phyloP scores from a whole-genome alignment of 768 basidiomycete species.

The Polyporus arcularius region DNA sequence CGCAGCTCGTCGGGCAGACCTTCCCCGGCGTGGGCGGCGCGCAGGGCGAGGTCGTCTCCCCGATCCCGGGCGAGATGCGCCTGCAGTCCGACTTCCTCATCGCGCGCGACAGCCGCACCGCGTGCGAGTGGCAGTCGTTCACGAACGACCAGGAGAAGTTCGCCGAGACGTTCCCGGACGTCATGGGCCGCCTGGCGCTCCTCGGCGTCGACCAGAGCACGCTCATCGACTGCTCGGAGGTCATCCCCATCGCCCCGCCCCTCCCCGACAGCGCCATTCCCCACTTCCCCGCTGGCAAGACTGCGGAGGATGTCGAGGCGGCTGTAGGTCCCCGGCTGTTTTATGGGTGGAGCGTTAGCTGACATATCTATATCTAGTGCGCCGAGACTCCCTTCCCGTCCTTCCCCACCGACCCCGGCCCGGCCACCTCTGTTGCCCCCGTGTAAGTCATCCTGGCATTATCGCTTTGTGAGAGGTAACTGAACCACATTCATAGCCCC shows the following conservation, averaged over 20 bases:
- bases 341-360: too few species aligned
- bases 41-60: constrained; percentile 28
- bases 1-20: constrained; percentile 1
- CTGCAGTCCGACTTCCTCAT: constrained; percentile 31
- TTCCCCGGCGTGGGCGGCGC: constrained; percentile 13
- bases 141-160: constrained; percentile 1
- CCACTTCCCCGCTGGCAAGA: background rate
- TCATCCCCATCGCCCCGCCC: background rate
- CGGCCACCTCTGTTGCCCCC: too few species aligned
- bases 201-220: background rate
- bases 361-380: too few species aligned
- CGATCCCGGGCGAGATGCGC: constrained; percentile 34
- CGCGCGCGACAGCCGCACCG: constrained; percentile 32
- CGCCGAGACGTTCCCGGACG: too few species aligned
- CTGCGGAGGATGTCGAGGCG: background rate
- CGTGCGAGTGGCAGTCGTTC: constrained; percentile 34
- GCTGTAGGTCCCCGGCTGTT: background rate
- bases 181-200: too few species aligned
- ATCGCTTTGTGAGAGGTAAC: too few species aligned
- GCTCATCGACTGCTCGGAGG: constrained; percentile 2
- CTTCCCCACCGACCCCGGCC: too few species aligned
- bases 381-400: too few species aligned
- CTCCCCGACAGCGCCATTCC: background rate
- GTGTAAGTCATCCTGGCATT: too few species aligned
- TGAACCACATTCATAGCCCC: too few species aligned